Percentiles rank a stretch among this genome's conserved stretches.
Conservation (phyloP, 768 basidiomycete genomes). For the Amanita polypyramis region DNA sequence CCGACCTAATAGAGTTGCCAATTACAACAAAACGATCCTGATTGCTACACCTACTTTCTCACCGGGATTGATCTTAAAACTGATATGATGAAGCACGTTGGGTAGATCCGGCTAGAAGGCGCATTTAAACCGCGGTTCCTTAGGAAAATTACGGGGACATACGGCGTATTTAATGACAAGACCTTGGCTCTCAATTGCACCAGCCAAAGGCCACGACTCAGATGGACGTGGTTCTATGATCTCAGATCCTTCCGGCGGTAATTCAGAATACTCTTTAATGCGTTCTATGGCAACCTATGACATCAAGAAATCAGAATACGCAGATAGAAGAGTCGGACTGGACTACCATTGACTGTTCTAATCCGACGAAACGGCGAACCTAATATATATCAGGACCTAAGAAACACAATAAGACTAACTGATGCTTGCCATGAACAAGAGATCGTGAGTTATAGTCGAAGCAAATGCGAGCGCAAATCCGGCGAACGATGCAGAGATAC, state of each 20-base stretch:
- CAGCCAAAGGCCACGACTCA: slow-evolving; percentile 65
- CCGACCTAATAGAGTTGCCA: slow-evolving; percentile 36
- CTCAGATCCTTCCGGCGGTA: slow-evolving; percentile 70
- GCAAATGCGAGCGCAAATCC: slow-evolving; percentile 86
- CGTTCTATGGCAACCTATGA: slow-evolving; percentile 73
- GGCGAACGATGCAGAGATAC: slow-evolving; percentile 70
- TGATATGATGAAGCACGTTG: slow-evolving; percentile 71
- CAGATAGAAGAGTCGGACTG: not conserved
- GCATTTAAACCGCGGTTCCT: not conserved
- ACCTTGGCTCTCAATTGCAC: slow-evolving; percentile 60
- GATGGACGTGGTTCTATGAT: slow-evolving; percentile 81
- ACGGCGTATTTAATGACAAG: slow-evolving; percentile 75
- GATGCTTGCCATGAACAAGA: slow-evolving; percentile 47
- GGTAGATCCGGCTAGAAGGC: slow-evolving; percentile 67
- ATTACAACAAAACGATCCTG: not conserved
- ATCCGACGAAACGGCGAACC: slow-evolving; percentile 74
- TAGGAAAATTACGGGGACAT: slow-evolving; percentile 16
- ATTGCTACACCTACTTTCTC: slow-evolving; percentile 50
- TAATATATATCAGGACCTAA: slow-evolving; percentile 10
- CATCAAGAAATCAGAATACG: not conserved
- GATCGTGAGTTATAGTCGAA: slow-evolving; percentile 60
- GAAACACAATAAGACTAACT: not conserved
- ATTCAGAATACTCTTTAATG: slow-evolving; percentile 84
- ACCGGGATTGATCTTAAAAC: slow-evolving; percentile 60
- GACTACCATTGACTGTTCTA: slow-evolving; percentile 85